A percentile compares a stretch with the other conserved stretches of the same genome.
phyloP scores from a whole-genome alignment of 148 eudicot species.

The Beta vulgaris region DNA sequence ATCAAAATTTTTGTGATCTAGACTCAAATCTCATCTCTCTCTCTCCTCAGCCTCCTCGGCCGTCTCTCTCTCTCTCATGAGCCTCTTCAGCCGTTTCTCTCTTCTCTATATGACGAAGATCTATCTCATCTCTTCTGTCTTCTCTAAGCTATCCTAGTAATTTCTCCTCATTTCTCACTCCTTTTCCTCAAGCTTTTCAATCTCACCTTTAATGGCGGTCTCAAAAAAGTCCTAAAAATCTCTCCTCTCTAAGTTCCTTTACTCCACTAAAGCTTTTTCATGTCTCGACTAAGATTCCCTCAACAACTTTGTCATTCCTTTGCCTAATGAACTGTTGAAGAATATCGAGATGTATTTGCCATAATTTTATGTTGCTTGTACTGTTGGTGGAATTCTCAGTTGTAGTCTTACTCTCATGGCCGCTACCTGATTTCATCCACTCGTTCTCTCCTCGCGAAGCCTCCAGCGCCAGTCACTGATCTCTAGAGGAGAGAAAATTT shows the following conservation, averaged over 20 bases:
- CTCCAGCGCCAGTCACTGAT: too few species aligned
- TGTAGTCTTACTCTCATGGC: slow-evolving; percentile 74
- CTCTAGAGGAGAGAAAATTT: slow-evolving; percentile 19
- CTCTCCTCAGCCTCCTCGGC: too few species aligned
- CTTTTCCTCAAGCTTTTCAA: neutral
- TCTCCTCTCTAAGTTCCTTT: slow-evolving; percentile 44
- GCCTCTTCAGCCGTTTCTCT: too few species aligned
- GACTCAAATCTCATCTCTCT: too few species aligned
- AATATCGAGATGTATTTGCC: slow-evolving; percentile 71
- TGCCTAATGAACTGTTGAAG: slow-evolving; percentile 48
- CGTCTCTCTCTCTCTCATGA: too few species aligned
- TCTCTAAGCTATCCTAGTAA: too few species aligned
- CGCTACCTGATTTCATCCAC: too few species aligned
- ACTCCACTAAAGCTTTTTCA: slow-evolving; percentile 32
- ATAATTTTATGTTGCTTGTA: slow-evolving; percentile 53
- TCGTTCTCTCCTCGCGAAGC: too few species aligned
- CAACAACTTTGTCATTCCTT: slow-evolving; percentile 34
- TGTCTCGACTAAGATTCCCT: slow-evolving; percentile 12
- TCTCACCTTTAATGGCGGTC: slow-evolving; percentile 29
- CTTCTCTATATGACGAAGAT: too few species aligned
- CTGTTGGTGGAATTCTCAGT: slow-evolving; percentile 53
- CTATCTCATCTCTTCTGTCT: too few species aligned
- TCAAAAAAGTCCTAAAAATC: slow-evolving; percentile 39
- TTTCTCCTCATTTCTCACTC: slow-evolving; percentile 17
- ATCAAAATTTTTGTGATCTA: too few species aligned